Evolutionary conservation across 1,284 basidiomycete genomes (phyloP), one percentile per base, ranked within the genome.

Genomic region (Leccinum insigne): DNA sequence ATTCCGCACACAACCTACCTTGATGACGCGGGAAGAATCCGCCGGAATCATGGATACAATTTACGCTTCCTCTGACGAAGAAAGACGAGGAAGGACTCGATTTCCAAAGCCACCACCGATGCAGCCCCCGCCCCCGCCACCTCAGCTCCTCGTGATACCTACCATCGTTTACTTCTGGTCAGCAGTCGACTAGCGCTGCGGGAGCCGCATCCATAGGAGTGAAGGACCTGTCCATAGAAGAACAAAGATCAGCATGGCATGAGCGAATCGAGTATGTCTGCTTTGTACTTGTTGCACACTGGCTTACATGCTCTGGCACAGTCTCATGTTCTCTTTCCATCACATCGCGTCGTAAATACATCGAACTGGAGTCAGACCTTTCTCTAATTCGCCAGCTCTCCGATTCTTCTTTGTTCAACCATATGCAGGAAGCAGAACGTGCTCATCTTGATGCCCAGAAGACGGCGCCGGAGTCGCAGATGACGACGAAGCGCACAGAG

Each of bases 261-360:
- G 26, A 29, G 26, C 26, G 26, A 29, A 29, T 29, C 26, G 26
- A 29, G 26, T 29, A 29, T 29, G 26, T 29, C 26, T 29, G 26
- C 26, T 29, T 29, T 29, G 26, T 29, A 29, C 26, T 29, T 29
- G 26, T 29, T 29, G 26, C 26, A 29, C 26, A 29, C 26, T 29
- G 26, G 26, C 26, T 29, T 29, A 29, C 42, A 5, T 59, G 52
- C 26, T 65, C 49, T 29, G 32, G 21, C 5, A 44, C 58, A 76
- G 75, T 61, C 66, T 79, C 61, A 69, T 76, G 72, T 77, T 77
- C 47, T 60, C 74, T 5, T 78, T 29, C 77, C 1, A 68, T 76
- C 62, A 61, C 70, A 10, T 65, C 26, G 26, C 75, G 77, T 63
- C 74, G 70, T 58, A 77, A 78, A 29, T 29, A 29, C 26, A 29